Conservation (phyloP, 371 early-diverging fungal species). For the Mucor sp. region DNA sequence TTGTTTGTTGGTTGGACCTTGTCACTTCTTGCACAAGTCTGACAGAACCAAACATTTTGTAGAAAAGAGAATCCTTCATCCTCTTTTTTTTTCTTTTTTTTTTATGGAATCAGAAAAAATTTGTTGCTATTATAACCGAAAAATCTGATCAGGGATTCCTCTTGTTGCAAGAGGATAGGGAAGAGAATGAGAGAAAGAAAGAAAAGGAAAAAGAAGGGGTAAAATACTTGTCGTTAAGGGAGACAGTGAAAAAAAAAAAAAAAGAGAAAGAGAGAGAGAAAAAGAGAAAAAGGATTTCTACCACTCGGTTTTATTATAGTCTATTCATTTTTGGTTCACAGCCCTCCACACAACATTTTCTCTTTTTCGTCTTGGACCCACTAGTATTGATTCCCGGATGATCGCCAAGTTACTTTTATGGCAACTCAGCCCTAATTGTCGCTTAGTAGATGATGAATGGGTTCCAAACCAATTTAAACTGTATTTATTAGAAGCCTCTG, state of each 20-base stretch:
- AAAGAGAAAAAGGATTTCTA: not conserved
- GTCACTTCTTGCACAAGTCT: constrained; percentile 56
- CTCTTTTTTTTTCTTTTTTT: not conserved
- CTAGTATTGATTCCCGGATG: not conserved
- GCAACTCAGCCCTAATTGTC: not conserved
- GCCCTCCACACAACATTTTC: not conserved
- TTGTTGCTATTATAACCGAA: not conserved
- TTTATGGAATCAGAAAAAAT: not conserved
- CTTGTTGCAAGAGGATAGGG: not conserved
- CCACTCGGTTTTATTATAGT: too few relatives aligned
- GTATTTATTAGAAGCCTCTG: not conserved
- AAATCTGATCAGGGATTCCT: not conserved
- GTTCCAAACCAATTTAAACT: not conserved
- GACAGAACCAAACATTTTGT: constrained; percentile 49
- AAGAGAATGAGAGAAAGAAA: constrained; percentile 1
- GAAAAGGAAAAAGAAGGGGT: not conserved
- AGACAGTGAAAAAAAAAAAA: not conserved
- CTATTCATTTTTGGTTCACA: not conserved
- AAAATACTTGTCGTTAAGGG: not conserved
- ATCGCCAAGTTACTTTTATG: not conserved
- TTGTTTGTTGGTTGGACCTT: constrained; percentile 23
- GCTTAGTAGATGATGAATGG: not conserved
- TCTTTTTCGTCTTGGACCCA: not conserved
- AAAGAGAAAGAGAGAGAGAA: not conserved
- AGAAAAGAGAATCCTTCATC: constrained; percentile 27